Conservation (phyloP, 2,329 filamentous ascomycete species). For the Dendryphion nanum region DNA sequence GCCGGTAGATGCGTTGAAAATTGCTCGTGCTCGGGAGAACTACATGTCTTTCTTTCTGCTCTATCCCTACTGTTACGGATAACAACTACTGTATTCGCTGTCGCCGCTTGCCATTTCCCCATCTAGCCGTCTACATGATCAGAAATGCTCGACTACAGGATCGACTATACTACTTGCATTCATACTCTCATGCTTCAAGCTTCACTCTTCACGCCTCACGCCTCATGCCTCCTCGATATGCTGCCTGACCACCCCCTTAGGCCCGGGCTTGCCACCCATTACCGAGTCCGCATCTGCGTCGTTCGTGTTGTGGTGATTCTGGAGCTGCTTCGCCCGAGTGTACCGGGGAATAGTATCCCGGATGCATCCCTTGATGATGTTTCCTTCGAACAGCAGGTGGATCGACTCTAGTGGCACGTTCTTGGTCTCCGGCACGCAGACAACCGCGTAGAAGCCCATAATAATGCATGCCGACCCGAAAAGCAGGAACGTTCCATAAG, state of each 20-base stretch:
- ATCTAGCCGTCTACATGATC: too few relatives aligned
- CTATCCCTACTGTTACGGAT: too few relatives aligned
- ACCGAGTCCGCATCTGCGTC: conserved; percentile 28
- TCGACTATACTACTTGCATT: neutral
- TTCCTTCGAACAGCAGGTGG: conserved; percentile 42
- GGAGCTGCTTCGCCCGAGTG: conserved; percentile 38
- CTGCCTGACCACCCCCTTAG: conserved; percentile 24
- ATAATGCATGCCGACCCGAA: conserved; percentile 43
- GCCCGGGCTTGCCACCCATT: conserved; percentile 12
- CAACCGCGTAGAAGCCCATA: conserved; percentile 43
- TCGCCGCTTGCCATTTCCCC: too few relatives aligned
- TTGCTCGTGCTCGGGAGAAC: too few relatives aligned
- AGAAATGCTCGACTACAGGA: too few relatives aligned
- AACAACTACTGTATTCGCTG: too few relatives aligned
- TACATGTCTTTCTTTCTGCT: too few relatives aligned
- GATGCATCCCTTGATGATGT: conserved; percentile 41
- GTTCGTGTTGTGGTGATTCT: conserved; percentile 26
- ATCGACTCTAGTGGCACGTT: conserved; percentile 44
- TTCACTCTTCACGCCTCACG: neutral
- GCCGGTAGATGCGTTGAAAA: too few relatives aligned
- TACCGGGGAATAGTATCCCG: conserved; percentile 39
- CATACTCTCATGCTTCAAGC: conserved; percentile 1
- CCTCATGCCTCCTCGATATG: conserved; percentile 26
- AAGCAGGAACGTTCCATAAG: conserved; percentile 44
- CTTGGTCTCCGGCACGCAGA: conserved; percentile 46